These are phyloP conservation scores for Yamadazyma tumulicola DNA, from an alignment of 805 yeast species.

Conservation along the genomic window DNA sequence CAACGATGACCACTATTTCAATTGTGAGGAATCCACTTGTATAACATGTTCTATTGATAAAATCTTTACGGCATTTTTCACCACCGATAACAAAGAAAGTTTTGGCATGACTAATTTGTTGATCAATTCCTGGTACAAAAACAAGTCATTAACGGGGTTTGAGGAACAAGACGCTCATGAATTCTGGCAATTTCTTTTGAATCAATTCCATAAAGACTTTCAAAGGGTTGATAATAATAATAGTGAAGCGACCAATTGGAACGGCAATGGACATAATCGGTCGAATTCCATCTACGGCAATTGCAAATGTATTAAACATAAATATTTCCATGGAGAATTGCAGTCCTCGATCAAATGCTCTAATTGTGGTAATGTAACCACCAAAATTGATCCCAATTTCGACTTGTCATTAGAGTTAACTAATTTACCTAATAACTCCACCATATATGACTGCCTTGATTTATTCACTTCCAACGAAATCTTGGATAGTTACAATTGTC, in stretches of 20 bases:
- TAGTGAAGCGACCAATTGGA: not conserved
- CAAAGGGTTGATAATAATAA: slow-evolving; percentile 15
- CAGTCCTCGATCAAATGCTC: slow-evolving; percentile 77
- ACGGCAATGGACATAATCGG: slow-evolving; percentile 1
- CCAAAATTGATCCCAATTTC: slow-evolving; percentile 81
- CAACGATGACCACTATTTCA: slow-evolving; percentile 58
- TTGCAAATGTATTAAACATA: slow-evolving; percentile 81
- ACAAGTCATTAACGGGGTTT: slow-evolving; percentile 86
- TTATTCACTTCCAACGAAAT: slow-evolving; percentile 76
- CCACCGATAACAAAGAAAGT: slow-evolving; percentile 58
- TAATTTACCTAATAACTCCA: slow-evolving; percentile 26
- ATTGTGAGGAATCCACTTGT: slow-evolving; percentile 54
- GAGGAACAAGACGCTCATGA: slow-evolving; percentile 99
- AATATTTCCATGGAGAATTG: slow-evolving; percentile 77
- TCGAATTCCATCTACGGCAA: slow-evolving; percentile 1
- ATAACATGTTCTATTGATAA: slow-evolving; percentile 83
- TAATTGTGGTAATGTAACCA: slow-evolving; percentile 60
- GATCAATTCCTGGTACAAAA: slow-evolving; percentile 84
- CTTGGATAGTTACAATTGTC: slow-evolving; percentile 73
- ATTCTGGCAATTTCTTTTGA: slow-evolving; percentile 86
- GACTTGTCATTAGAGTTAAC: slow-evolving; percentile 80
- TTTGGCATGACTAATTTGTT: slow-evolving; percentile 79
- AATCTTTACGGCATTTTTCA: slow-evolving; percentile 71
- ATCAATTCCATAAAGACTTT: slow-evolving; percentile 64
- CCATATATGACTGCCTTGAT: slow-evolving; percentile 61